These are phyloP conservation scores for Curvularia eragrostidis DNA, from an alignment of 2,329 filamentous ascomycete species.

Conservation along the genomic window DNA sequence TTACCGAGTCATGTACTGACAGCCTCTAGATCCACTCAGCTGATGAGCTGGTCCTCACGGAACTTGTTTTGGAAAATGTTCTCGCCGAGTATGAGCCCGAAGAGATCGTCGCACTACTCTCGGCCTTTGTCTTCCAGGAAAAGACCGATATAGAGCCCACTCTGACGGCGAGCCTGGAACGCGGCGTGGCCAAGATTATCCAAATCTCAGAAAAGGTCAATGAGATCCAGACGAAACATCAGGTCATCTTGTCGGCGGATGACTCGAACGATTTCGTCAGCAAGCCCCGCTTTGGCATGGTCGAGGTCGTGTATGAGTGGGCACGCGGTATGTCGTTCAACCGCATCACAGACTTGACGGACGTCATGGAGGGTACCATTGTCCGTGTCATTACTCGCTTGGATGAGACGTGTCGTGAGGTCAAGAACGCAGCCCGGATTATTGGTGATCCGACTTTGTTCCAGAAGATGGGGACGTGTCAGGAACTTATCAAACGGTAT, in stretches of 20 bases:
- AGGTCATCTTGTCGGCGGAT: constrained; percentile 89
- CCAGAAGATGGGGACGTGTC: constrained; percentile 94
- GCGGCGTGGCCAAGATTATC: constrained; percentile 84
- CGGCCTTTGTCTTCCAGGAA: constrained; percentile 96
- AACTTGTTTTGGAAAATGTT: constrained; percentile 95
- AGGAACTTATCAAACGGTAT: constrained; percentile 97
- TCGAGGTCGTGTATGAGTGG: constrained; percentile 99
- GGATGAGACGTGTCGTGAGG: constrained; percentile 95
- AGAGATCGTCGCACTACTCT: constrained; percentile 93
- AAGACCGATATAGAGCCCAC: constrained; percentile 85
- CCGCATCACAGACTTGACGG: constrained; percentile 93
- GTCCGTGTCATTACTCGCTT: constrained; percentile 91
- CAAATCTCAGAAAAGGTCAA: constrained; percentile 93
- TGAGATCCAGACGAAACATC: constrained; percentile 83
- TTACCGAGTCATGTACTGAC: constrained; percentile 14
- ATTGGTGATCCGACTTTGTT: constrained; percentile 94
- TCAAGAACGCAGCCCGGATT: constrained; percentile 94
- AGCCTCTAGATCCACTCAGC: constrained; percentile 78
- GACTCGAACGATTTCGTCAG: constrained; percentile 93
- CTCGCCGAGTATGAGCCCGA: constrained; percentile 94
- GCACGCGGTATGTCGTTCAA: constrained; percentile 97
- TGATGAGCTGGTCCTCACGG: constrained; percentile 93
- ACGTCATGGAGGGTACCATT: constrained; percentile 96
- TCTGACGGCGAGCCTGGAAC: constrained; percentile 80
- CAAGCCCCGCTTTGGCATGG: constrained; percentile 86